Evolutionary conservation across 2,329 filamentous ascomycete genomes (phyloP).

Genomic region (Xylaria hypoxylon): DNA sequence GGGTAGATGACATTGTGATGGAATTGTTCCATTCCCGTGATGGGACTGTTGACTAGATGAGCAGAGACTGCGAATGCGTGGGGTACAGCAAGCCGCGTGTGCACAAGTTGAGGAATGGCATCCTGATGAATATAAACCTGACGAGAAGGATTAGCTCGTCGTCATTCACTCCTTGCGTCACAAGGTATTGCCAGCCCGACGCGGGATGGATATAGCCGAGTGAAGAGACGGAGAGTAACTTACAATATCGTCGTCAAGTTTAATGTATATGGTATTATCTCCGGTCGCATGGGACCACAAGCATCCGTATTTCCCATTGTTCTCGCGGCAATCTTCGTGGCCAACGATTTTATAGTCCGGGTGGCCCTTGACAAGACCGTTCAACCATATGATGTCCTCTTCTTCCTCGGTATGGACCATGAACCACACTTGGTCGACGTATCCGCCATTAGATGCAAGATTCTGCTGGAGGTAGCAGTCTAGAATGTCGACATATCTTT

Average conservation of each 20-base stretch:
- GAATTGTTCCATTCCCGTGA: slow-evolving; percentile 65
- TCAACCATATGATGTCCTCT: slow-evolving; percentile 55
- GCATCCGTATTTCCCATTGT: slow-evolving; percentile 51
- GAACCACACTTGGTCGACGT: slow-evolving; percentile 60
- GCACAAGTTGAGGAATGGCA: slow-evolving; percentile 64
- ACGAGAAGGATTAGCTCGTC: slow-evolving; percentile 16
- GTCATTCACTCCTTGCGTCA: slow-evolving; percentile 4
- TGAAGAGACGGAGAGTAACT: slow-evolving; percentile 37
- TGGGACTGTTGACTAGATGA: slow-evolving; percentile 68
- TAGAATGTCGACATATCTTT: slow-evolving; percentile 58
- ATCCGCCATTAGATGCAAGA: slow-evolving; percentile 57
- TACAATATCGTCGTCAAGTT: slow-evolving; percentile 60
- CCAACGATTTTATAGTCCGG: slow-evolving; percentile 53
- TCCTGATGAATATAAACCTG: slow-evolving; percentile 50
- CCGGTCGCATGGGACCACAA: slow-evolving; percentile 50
- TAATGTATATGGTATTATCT: slow-evolving; percentile 56
- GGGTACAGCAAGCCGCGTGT: slow-evolving; percentile 63
- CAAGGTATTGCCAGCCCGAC: background rate
- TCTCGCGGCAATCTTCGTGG: slow-evolving; percentile 50
- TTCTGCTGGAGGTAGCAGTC: slow-evolving; percentile 61
- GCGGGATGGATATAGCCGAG: background rate
- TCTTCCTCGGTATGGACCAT: slow-evolving; percentile 56
- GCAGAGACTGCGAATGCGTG: slow-evolving; percentile 64
- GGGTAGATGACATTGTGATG: slow-evolving; percentile 64
- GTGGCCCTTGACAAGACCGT: slow-evolving; percentile 53